Evolutionary conservation across 1,284 basidiomycete species (phyloP), one percentile per base, ranked within the genome.

Genomic region (Moniliophthora roreri): DNA sequence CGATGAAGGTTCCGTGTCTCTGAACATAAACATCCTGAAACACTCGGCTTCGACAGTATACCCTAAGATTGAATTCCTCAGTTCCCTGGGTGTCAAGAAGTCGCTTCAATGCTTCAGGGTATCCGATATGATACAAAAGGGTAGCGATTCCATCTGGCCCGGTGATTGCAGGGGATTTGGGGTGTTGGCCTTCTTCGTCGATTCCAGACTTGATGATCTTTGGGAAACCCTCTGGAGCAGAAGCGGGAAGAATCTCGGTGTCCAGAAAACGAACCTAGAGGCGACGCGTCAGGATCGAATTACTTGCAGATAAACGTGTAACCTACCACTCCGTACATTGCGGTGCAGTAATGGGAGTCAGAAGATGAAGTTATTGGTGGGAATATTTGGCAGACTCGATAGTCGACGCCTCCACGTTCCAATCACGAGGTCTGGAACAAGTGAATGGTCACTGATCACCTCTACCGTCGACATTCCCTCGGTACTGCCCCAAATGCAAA

Each of bases 191-290:
- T 23, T 36, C 36, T 18, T 36, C 36, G 44, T 48, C 51, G n/a
- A 53, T 21, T 10, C 46, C 51, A 24, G 51, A 39, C 20, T 45
- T 35, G n/a, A 53, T 53, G 35, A 53, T 34, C 18, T 41, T 53
- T 3, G 51, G 45, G 18, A 48, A 38, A 39, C 48, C 51, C 28
- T n/a, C 24, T 15, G 51, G 51, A 9, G 51, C 21, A 5, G 51
- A 53, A 3, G 46, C 36, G 7, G 51, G 51, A 13, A 53, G 51
- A 24, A 53, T 34, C n/a, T 21, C 46, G 3, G 40, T 47, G 38
- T 53, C 51, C 13, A 28, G 36, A 34, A 53, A 53, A 2, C 51
- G 51, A 26, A 53, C 9, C 44, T 46, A 41, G 11, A 32, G 13
- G 41, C n/a, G n/a, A 32, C 6, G 6, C 28, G 28, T 32, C 28